Evolutionary conservation across 257 asterid genomes (phyloP).

Genomic region (Ilex asprella): DNA sequence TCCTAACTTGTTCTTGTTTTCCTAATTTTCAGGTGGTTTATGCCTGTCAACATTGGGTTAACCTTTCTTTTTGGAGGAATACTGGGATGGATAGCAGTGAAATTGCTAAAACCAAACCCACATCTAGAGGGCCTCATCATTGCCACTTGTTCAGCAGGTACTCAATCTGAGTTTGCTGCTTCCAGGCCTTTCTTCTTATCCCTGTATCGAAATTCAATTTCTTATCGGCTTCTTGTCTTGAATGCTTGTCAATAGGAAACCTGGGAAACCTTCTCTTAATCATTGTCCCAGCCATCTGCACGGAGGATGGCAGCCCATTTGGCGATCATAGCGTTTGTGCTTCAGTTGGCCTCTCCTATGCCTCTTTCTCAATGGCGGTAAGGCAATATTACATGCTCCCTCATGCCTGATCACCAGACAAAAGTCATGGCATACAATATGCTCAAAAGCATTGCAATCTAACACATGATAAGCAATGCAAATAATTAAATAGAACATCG

Average conservation of each 20-base stretch:
- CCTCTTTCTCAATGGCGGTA: conserved; percentile 91
- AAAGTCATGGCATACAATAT: too few relatives aligned
- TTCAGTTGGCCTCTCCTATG: conserved; percentile 53
- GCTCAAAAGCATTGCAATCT: too few relatives aligned
- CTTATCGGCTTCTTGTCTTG: neutral
- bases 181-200: neutral
- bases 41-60: conserved; percentile 74
- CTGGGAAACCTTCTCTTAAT: conserved; percentile 73
- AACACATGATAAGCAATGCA: too few relatives aligned
- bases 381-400: conserved; percentile 1
- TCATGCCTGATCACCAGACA: too few relatives aligned
- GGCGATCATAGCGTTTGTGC: conserved; percentile 56
- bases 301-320: conserved; percentile 66
- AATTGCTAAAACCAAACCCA: conserved; percentile 62
- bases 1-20: too few relatives aligned
- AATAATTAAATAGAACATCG: too few relatives aligned
- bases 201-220: neutral
- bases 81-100: conserved; percentile 72
- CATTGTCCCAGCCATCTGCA: conserved; percentile 71
- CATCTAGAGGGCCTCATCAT: conserved; percentile 59
- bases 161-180: neutral
- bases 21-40: conserved; percentile 65
- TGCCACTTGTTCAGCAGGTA: conserved; percentile 76
- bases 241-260: conserved; percentile 39
- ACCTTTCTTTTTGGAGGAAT: conserved; percentile 72